Evolutionary conservation across 176 grass and related monocot species (phyloP), one percentile per base, ranked within the genome.

Genomic region (Coix lacrymajobi): DNA sequence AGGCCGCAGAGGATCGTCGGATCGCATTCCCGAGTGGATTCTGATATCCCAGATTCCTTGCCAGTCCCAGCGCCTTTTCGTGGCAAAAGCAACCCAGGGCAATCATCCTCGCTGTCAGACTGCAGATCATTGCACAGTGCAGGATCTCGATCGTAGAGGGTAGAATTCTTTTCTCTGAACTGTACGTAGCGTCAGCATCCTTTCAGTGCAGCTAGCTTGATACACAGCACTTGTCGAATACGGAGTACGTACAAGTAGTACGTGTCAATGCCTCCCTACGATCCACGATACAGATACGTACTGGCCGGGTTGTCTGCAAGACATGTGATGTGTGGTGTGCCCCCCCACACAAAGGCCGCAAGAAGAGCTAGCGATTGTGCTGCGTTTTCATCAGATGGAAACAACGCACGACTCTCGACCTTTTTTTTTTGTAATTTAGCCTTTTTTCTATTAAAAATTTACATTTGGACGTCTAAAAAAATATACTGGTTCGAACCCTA

Each of bases 71-170:
- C 26, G n/a, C 71, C 58, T 72, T 79, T 72, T 62, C 14, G 20
- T 38, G 52, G 28, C 54, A 39, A 86, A 79, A 65, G n/a, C n/a
- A n/a, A n/a, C n/a, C n/a, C n/a, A 40, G 82, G 30, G 82, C n/a
- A n/a, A n/a, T n/a, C 81, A 31, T 84, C 45, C 17, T 67, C 36
- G 71, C 8, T 67, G 62, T 76, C 58, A 52, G 64, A 4, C 20
- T 58, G 29, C 41, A 32, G 45, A 58, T 69, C 82, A 41, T 37
- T 49, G n/a, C n/a, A 11, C 78, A 52, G 14, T 75, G 66, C 51
- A 14, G 1, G 48, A 69, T n/a, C n/a, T n/a, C n/a, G 34, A 67
- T 57, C 82, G 17, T 57, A 71, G 66, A 62, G 57, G 43, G 17
- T 16, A 40, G 61, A 32, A 76, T 69, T 14, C 9, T 20, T 8